These are phyloP conservation scores for Backusella westeae DNA, from an alignment of 192 early-diverging fungal genomes.

Conservation along the genomic window DNA sequence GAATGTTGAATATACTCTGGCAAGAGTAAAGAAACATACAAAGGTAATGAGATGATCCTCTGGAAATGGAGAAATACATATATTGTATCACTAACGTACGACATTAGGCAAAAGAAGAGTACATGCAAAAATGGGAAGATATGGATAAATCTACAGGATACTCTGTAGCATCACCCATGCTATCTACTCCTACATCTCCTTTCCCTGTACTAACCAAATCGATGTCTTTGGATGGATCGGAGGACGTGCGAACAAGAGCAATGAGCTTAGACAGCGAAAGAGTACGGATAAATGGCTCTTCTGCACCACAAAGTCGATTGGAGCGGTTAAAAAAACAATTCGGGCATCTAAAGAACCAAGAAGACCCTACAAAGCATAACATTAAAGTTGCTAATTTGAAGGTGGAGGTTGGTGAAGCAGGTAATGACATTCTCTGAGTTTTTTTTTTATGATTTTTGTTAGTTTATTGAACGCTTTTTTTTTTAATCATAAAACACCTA, in stretches of 20 bases:
- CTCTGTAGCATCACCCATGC: background rate
- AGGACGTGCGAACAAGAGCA: background rate
- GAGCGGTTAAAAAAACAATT: slow-evolving; percentile 28
- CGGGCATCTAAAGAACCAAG: slow-evolving; percentile 8
- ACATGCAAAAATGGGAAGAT: slow-evolving; percentile 25
- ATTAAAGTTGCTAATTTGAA: slow-evolving; percentile 29
- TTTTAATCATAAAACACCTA: background rate
- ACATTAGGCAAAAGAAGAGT: slow-evolving; percentile 17
- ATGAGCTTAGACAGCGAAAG: slow-evolving; percentile 19
- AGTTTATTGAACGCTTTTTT: background rate
- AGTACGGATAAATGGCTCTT: background rate
- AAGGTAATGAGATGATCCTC: background rate
- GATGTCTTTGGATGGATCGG: background rate
- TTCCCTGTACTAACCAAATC: background rate
- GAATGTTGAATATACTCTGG: slow-evolving; percentile 17
- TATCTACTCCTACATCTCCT: background rate
- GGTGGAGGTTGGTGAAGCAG: slow-evolving; percentile 31
- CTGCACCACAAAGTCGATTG: slow-evolving; percentile 19
- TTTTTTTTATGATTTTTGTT: background rate
- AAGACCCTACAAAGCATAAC: slow-evolving; percentile 24
- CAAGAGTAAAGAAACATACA: slow-evolving; percentile 4
- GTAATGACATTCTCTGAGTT: slow-evolving; percentile 10
- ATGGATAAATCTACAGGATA: slow-evolving; percentile 18
- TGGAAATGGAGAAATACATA: background rate
- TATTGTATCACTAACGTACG: background rate